These are phyloP conservation scores for Komagataella phaffii DNA, from an alignment of 805 yeast genomes.

Conservation along the genomic window DNA sequence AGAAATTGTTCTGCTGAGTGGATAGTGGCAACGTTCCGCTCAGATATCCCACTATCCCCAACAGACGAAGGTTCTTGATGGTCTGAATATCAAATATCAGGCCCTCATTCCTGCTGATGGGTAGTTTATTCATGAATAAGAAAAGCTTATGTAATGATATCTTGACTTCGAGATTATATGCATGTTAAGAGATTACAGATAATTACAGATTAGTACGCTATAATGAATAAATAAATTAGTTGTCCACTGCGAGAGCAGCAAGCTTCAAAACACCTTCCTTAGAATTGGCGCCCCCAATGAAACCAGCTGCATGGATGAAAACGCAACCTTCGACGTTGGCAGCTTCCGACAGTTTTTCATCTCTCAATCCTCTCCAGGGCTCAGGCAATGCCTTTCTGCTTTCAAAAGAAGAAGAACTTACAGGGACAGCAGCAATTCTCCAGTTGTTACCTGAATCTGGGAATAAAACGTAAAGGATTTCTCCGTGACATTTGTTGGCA, in stretches of 20 bases:
- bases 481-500: slow-evolving; percentile 37
- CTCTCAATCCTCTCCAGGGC: slow-evolving; percentile 92
- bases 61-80: not conserved
- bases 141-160: not conserved
- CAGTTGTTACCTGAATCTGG: slow-evolving; percentile 58
- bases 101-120: not conserved
- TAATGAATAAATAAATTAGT: not conserved
- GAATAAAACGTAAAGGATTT: slow-evolving; percentile 66
- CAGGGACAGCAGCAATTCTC: slow-evolving; percentile 90
- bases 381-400: slow-evolving; percentile 84
- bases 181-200: not conserved
- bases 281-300: slow-evolving; percentile 87
- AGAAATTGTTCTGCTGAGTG: slow-evolving; percentile 88
- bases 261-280: slow-evolving; percentile 65
- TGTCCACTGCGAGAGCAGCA: slow-evolving; percentile 35
- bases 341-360: slow-evolving; percentile 57
- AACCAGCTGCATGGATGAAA: slow-evolving; percentile 93
- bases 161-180: not conserved
- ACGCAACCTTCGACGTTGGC: slow-evolving; percentile 82
- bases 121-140: not conserved
- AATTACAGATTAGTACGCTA: not conserved
- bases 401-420: slow-evolving; percentile 63
- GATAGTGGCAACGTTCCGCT: slow-evolving; percentile 76
- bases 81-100: not conserved
- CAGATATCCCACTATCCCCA: slow-evolving; percentile 62